These are phyloP conservation scores for Drechslerella stenobrocha DNA, from an alignment of 2,329 filamentous ascomycete genomes.

Conservation along the genomic window DNA sequence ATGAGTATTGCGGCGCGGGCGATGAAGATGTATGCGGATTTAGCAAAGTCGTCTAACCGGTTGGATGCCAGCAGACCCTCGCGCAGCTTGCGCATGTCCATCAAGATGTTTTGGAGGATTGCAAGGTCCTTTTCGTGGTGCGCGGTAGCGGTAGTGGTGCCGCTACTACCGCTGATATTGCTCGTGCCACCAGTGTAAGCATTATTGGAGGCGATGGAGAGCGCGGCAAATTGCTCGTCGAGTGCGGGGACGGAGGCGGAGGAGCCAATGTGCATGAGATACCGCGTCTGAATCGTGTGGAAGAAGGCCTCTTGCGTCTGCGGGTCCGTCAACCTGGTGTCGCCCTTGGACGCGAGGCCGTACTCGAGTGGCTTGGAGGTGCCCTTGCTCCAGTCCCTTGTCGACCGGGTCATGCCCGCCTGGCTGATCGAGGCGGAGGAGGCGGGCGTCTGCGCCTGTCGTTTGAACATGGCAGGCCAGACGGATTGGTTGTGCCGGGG, in stretches of 20 bases:
- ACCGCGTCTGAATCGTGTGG: conserved; percentile 40
- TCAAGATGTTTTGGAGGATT: conserved; percentile 62
- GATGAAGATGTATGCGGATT: conserved; percentile 89
- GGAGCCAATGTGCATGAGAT: conserved; percentile 41
- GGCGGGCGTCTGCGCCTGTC: conserved; percentile 42
- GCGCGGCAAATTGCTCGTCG: conserved; percentile 41
- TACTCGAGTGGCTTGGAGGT: conserved; percentile 39
- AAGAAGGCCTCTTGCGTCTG: conserved; percentile 47
- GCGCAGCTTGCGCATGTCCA: conserved; percentile 85
- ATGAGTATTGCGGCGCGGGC: conserved; percentile 80
- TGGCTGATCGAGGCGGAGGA: conserved; percentile 40
- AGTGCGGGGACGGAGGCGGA: conserved; percentile 45
- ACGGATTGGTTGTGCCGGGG: background rate
- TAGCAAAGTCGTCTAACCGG: conserved; percentile 76
- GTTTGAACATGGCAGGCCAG: conserved; percentile 27
- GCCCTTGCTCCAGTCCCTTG: conserved; percentile 41
- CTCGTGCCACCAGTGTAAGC: conserved; percentile 7
- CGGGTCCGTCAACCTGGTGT: conserved; percentile 37
- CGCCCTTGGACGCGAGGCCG: conserved; percentile 46
- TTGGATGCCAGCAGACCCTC: conserved; percentile 83
- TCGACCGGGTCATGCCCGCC: conserved; percentile 46
- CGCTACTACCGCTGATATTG: background rate
- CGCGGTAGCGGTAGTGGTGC: conserved; percentile 13
- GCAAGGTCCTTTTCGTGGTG: conserved; percentile 23
- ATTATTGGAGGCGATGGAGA: conserved; percentile 46